These are phyloP conservation scores for Strobilomyces echinocephalus DNA, from an alignment of 768 basidiomycete genomes.

Conservation along the genomic window DNA sequence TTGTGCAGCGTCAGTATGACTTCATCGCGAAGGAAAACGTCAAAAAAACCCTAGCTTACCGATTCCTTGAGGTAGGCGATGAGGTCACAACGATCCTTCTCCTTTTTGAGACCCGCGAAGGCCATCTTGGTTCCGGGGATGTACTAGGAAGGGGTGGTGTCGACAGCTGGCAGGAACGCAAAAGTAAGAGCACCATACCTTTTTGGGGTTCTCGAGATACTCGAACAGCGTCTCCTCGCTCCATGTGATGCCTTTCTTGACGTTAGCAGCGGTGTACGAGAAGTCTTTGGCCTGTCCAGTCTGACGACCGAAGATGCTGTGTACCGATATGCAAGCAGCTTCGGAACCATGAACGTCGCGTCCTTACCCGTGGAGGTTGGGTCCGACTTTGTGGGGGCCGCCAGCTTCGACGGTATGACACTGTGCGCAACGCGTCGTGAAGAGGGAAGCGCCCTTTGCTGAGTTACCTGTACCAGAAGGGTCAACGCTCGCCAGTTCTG, in stretches of 20 bases:
- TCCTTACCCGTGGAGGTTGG: conserved; percentile 87
- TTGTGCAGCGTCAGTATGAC: not conserved
- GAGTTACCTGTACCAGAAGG: conserved; percentile 59
- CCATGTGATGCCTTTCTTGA: conserved; percentile 92
- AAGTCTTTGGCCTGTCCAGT: conserved; percentile 82
- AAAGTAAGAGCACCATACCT: conserved; percentile 43
- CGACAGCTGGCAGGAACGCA: not conserved
- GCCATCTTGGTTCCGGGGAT: conserved; percentile 99
- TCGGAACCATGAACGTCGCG: not conserved
- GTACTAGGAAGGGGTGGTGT: conserved; percentile 46
- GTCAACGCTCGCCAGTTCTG: conserved; percentile 2
- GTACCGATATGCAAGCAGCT: not conserved
- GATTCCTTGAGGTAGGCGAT: conserved; percentile 76
- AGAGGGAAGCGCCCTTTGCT: conserved; percentile 86
- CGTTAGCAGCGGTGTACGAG: conserved; percentile 92
- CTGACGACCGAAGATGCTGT: conserved; percentile 76
- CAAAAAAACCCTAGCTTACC: conserved; percentile 41
- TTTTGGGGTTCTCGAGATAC: conserved; percentile 96
- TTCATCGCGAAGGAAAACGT: not conserved
- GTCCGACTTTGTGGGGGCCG: conserved; percentile 86
- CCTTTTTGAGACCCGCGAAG: conserved; percentile 98
- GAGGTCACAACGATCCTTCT: conserved; percentile 94
- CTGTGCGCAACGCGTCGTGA: conserved; percentile 94
- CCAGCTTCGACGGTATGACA: conserved; percentile 84
- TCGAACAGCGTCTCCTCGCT: conserved; percentile 87